Percentiles rank a stretch among this genome's conserved stretches.
These are phyloP conservation scores for Sophora flavescens DNA, from an alignment of 306 rosid genomes.

Conservation along the genomic window DNA sequence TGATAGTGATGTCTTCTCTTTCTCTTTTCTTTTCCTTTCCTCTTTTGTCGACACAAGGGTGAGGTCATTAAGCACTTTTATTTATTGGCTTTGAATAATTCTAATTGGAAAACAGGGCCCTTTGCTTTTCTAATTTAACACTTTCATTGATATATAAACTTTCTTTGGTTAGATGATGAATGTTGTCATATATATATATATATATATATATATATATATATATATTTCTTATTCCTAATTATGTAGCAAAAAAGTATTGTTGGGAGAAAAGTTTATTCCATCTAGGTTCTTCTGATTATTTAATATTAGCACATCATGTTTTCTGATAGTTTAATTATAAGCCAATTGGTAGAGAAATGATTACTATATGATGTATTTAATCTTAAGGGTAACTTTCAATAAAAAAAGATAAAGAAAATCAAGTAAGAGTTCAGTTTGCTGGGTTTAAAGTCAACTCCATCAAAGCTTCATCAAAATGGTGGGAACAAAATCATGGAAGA, in stretches of 20 bases:
- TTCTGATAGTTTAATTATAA: constrained; percentile 34
- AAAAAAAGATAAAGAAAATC: constrained; percentile 37
- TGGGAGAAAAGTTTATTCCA: constrained; percentile 32
- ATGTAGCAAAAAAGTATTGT: constrained; percentile 41
- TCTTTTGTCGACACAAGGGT: constrained; percentile 23
- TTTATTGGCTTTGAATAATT: constrained; percentile 41
- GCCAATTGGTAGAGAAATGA: constrained; percentile 35
- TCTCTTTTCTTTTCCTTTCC: neutral
- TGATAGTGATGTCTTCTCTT: constrained; percentile 41
- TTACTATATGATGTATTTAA: constrained; percentile 48
- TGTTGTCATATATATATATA: constrained; percentile 47
- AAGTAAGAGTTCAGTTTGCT: constrained; percentile 40
- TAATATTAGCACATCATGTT: constrained; percentile 5
- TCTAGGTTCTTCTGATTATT: constrained; percentile 29
- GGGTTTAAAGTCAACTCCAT: constrained; percentile 55
- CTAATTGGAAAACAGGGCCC: constrained; percentile 19
- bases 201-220: no score
- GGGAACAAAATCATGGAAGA: constrained; percentile 47
- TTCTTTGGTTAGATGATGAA: constrained; percentile 41
- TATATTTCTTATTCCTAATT: constrained; percentile 45
- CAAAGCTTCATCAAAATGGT: constrained; percentile 44
- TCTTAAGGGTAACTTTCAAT: constrained; percentile 45
- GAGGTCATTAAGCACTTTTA: constrained; percentile 52
- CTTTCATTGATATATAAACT: neutral
- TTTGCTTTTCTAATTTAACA: constrained; percentile 18